These are phyloP conservation scores for Coniella vitis DNA, from an alignment of 2,329 filamentous ascomycete genomes.

Conservation along the genomic window DNA sequence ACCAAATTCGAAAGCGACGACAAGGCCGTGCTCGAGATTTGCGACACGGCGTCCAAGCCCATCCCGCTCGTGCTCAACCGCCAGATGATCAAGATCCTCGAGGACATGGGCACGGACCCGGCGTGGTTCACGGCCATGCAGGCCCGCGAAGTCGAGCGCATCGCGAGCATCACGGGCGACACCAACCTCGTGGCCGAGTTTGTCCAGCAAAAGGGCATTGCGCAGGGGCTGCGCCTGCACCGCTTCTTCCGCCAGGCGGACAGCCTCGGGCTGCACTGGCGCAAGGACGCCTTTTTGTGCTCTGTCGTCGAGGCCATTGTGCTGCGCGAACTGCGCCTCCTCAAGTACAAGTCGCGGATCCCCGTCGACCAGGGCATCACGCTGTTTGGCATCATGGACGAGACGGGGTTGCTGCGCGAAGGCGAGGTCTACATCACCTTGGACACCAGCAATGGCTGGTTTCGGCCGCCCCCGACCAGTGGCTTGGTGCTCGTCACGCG, in stretches of 20 bases:
- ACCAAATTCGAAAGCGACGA: conserved; percentile 62
- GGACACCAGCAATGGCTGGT: conserved; percentile 24
- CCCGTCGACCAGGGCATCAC: conserved; percentile 64
- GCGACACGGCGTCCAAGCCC: conserved; percentile 59
- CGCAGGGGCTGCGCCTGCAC: conserved; percentile 52
- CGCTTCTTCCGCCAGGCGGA: conserved; percentile 55
- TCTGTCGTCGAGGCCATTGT: conserved; percentile 63
- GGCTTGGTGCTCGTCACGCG: conserved; percentile 61
- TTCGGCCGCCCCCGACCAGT: conserved; percentile 21
- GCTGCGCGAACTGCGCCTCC: conserved; percentile 60
- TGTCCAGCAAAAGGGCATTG: conserved; percentile 55
- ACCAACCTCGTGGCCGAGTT: conserved; percentile 59
- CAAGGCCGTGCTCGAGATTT: conserved; percentile 59
- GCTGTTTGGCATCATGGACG: conserved; percentile 78
- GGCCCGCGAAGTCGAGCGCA: conserved; percentile 48
- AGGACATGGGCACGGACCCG: conserved; percentile 60
- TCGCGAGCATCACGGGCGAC: conserved; percentile 53
- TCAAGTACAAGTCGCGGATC: conserved; percentile 76
- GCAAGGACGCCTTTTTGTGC: conserved; percentile 62
- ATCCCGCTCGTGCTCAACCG: conserved; percentile 68
- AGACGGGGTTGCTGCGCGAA: conserved; percentile 61
- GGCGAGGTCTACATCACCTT: conserved; percentile 62
- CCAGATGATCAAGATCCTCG: conserved; percentile 78
- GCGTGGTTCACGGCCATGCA: conserved; percentile 61
- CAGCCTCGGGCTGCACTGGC: conserved; percentile 56